Evolutionary conservation across 257 asterid species (phyloP), one percentile per base, ranked within the genome.

Genomic region (Gardenia jasminoides): DNA sequence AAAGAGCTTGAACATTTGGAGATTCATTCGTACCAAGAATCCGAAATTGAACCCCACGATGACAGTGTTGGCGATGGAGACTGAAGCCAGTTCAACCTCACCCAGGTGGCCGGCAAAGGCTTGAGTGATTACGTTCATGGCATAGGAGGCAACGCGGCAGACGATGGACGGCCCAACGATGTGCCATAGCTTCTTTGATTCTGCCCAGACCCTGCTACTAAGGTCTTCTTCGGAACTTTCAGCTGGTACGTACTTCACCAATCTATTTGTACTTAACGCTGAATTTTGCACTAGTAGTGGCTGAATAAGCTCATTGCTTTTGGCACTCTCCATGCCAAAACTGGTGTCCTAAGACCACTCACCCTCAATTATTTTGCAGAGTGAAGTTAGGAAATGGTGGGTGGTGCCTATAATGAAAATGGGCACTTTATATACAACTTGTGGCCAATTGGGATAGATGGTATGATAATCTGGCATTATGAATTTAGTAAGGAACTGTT

Each of bases 41-140:
- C 90, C 90, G 61, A 85, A 89, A 70, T 81, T 82, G 87, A 89
- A 87, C 65, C 85, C 88, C 46, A 86, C 83, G 54, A 89, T 88
- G 79, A 89, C 90, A 44, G 73, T 85, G 80, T 82, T 85, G 76
- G 91, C 91, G 56, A 89, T 89, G 9, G 92, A 83, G 47, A 89
- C 66, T 10, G 93, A 79, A 70, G 92, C 92, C 2, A 90, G 86
- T 56, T 88, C 85, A 0, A 83, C 88, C 39, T 87, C 91, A 15
- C 90, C 91, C 19, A 89, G 88, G 41, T 36, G 41, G 41, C 41
- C 41, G 41, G 90, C 85, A 67, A 80, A 84, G 31, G 86, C 81
- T 66, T 85, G 91, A 24, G 89, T 86, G 74, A 86, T 66, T 28
- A 89, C 9, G 74, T 78, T 84, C 86, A 89, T 86, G 75, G 93